Evolutionary conservation across 768 basidiomycete genomes (phyloP), one percentile per base, ranked within the genome.

Genomic region (Termitomyces sp.): DNA sequence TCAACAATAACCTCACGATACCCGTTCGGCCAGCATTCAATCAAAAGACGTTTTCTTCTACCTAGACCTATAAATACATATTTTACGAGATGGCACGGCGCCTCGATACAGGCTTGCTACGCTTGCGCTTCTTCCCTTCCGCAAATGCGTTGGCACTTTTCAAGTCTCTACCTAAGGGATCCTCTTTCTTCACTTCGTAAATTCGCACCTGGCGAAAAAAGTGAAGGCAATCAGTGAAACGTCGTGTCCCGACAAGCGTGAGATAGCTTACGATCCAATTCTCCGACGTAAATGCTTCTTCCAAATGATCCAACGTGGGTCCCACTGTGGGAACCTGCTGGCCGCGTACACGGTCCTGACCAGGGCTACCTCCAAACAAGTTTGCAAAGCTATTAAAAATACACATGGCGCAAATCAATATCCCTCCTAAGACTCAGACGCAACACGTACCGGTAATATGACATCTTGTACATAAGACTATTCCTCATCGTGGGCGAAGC

Each of bases 401-500:
- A 54, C 4, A 32, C 16, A 36, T 13, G 20, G 18, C 49, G 26
- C 50, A 43, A 13, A 36, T 38, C 20, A 38, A 1, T 14, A 20
- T n/a, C 35, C 47, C 24, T 41, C 36, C 14, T 52, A 40, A 8
- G 50, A 28, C 35, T 43, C 4, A 36, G 20, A 47, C 50, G 56
- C 45, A 41, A 40, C 4, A 69, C 71, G 47, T 58, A 92, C 85
- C 94, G 84, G 68, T 96, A 98, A 71, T 96, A 98, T 16, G 89
- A 91, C 94, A 98, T 94, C 79, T 98, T 98, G 76, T 98, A 98
- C 96, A 99, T 97, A 74, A 99, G 76, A 66, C 92, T 92, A 68
- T 97, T 88, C 76, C 80, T 91, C 97, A 99, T 99, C 13, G 94
- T 74, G 1, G 82, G 74, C 0, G 90, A 85, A 49, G 97, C 97